Evolutionary conservation across 768 basidiomycete genomes (phyloP), one percentile per base, ranked within the genome.

Genomic region (Panaeolus papilionaceus): DNA sequence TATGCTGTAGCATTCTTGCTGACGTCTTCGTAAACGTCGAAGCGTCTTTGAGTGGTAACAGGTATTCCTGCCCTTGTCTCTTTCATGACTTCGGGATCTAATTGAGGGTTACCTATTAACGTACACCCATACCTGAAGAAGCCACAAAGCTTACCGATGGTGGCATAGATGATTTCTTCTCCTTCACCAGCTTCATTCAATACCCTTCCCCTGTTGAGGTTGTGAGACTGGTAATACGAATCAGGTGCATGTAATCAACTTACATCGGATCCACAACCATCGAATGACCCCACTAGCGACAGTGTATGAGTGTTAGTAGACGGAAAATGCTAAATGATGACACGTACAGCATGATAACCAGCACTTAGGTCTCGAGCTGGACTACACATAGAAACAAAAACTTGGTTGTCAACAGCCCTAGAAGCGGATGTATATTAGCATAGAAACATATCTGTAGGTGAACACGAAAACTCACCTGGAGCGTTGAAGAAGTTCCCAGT

Each of bases 351-450:
- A 74, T 98, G 95, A 77, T 99, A 99, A 16, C 85, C 85, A 20
- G 94, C 92, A 10, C 80, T 88, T 71, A 91, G 74, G 71, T 97
- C 91, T 26, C 96, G 87, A 2, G 98, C 97, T 38, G 96, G 96
- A 66, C 95, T 98, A 75, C 95, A 97, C 95, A 96, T 97, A 0
- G 93, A 86, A 69, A 98, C 88, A 80, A 88, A 99, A n/a, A 99
- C 88, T 79, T 99, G 96, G 74, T 99, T 98, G 76, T 99, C 98
- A 26, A 96, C 87, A 6, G 98, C 98, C 66, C 96, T 96, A 7
- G 2, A 49, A 9, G 5, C 9, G 6, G 72, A 23, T 70, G n/a
- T 64, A 10, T 63, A 12, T 63, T 63, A 64, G 63, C 28, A 38
- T 64, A 38, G 23, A 44, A 37, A 61, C 38, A 33, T n/a, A 66